Evolutionary conservation across 805 yeast species (phyloP).

Genomic region (Cyberlindnera nakhonratchasimensis): DNA sequence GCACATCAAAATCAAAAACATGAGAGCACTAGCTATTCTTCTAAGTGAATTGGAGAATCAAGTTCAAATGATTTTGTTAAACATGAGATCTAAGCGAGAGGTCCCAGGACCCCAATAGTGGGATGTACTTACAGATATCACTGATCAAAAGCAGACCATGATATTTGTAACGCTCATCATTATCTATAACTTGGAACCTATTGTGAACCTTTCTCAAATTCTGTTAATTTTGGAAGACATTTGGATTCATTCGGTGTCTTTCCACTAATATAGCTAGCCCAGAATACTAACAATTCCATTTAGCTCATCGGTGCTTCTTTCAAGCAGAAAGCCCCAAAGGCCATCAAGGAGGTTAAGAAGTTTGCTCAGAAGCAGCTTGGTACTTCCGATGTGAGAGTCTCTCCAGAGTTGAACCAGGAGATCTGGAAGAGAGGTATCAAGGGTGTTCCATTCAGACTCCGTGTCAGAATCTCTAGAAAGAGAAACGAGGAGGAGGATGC

Average conservation of each 20-base stretch:
- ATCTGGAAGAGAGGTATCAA: slow-evolving; percentile 99
- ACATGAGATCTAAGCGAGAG: too few relatives aligned
- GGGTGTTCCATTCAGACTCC: slow-evolving; percentile 97
- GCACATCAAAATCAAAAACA: too few relatives aligned
- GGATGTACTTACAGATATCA: too few relatives aligned
- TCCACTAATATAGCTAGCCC: neutral
- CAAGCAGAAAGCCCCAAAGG: slow-evolving; percentile 99
- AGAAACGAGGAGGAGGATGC: slow-evolving; percentile 99
- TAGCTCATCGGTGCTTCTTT: slow-evolving; percentile 97
- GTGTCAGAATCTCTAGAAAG: slow-evolving; percentile 98
- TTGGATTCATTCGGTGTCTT: neutral
- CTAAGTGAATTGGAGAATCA: too few relatives aligned
- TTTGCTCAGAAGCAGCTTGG: slow-evolving; percentile 99
- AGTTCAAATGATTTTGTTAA: too few relatives aligned
- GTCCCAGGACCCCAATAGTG: too few relatives aligned
- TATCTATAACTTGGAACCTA: neutral
- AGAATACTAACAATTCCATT: slow-evolving; percentile 40
- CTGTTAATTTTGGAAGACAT: neutral
- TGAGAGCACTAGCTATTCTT: too few relatives aligned
- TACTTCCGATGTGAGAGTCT: slow-evolving; percentile 97
- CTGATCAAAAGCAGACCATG: too few relatives aligned
- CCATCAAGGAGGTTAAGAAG: slow-evolving; percentile 98
- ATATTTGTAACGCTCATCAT: neutral
- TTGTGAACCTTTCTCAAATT: slow-evolving; percentile 3
- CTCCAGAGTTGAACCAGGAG: slow-evolving; percentile 97